A percentile compares a stretch with the other conserved stretches of the same genome.
Conservation (phyloP, 352 stramenopile species). For the Blastocystis sp. region DNA sequence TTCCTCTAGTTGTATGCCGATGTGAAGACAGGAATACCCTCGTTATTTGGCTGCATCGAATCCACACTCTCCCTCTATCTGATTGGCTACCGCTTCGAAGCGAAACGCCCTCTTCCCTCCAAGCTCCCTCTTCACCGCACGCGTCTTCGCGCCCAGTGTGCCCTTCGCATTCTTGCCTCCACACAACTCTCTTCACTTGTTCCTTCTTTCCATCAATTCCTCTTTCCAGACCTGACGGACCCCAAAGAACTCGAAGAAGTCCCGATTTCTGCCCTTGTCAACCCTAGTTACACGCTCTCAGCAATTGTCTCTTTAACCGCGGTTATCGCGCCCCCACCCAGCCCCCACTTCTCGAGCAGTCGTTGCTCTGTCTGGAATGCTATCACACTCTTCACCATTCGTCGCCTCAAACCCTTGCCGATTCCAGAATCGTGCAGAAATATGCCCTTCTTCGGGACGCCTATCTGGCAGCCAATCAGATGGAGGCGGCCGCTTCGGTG, state of each 20-base stretch:
- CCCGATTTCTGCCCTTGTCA: neutral
- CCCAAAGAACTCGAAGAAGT: neutral
- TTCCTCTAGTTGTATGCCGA: neutral
- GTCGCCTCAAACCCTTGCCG: neutral
- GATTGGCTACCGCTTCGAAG: neutral
- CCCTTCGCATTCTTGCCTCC: neutral
- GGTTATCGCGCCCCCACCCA: neutral
- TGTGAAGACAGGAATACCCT: neutral
- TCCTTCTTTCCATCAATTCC: neutral
- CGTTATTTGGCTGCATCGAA: neutral
- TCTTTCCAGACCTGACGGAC: neutral
- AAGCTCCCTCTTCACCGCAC: neutral
- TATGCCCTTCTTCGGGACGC: neutral
- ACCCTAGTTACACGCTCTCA: neutral
- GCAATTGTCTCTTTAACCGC: conserved; percentile 17
- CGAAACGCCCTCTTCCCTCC: too few relatives aligned
- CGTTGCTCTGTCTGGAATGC: neutral
- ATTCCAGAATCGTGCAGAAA: conserved; percentile 28
- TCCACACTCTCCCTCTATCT: neutral
- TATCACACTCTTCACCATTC: neutral
- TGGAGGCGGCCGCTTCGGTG: neutral
- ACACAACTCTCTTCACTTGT: neutral
- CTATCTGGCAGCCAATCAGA: neutral
- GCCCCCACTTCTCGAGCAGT: neutral
- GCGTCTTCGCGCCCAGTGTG: neutral